phyloP scores from a whole-genome alignment of 768 basidiomycete genomes.

The Xerocomus spinulosus region DNA sequence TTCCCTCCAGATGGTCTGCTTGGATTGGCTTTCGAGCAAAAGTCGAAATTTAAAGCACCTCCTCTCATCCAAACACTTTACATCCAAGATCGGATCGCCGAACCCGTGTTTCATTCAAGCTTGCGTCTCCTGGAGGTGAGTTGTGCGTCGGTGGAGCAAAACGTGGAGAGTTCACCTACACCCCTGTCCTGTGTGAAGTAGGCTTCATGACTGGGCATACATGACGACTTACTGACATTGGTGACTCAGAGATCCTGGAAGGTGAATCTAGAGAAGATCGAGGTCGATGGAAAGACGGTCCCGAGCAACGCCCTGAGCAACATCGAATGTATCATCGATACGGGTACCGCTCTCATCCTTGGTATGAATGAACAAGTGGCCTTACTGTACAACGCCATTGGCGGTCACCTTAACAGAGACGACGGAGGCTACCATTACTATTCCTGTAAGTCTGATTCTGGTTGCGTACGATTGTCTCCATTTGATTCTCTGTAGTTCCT shows the following conservation, averaged over 20 bases:
- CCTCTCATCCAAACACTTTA: constrained; percentile 41
- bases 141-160: constrained; percentile 42
- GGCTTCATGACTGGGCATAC: no score
- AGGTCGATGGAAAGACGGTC: background rate
- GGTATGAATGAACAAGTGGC: constrained; percentile 1
- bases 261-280: constrained; percentile 11
- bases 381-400: background rate
- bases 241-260: constrained; percentile 7
- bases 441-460: constrained; percentile 15
- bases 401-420: constrained; percentile 6
- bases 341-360: constrained; percentile 16
- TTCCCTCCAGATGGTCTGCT: constrained; percentile 21
- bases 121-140: constrained; percentile 34
- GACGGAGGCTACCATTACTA: constrained; percentile 29
- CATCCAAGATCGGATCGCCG: constrained; percentile 29
- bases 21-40: constrained; percentile 39
- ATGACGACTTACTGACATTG: no score
- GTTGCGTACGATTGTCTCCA: no score
- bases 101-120: constrained; percentile 43
- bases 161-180: constrained; percentile 31
- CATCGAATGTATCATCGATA: constrained; percentile 12
- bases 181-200: constrained; percentile 17
- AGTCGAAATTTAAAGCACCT: constrained; percentile 31
- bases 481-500: no score
- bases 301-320: no score